Percentiles rank a stretch among this genome's conserved stretches.
phyloP scores from a whole-genome alignment of 2,329 filamentous ascomycete species.

The Dactylonectria macrodidyma region DNA sequence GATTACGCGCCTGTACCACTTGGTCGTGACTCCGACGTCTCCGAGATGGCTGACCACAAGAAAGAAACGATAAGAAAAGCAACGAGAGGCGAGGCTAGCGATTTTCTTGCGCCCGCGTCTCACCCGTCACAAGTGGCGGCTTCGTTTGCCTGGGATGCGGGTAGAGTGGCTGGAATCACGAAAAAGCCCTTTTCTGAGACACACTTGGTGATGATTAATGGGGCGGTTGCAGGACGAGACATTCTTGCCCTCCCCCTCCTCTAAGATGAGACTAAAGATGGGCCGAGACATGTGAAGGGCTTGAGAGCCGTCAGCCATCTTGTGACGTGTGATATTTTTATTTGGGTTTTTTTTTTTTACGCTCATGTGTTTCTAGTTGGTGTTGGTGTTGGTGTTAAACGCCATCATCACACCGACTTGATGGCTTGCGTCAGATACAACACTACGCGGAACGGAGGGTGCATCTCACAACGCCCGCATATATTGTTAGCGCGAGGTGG shows the following conservation, averaged over 20 bases:
- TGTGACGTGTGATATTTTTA: background rate
- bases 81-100: background rate
- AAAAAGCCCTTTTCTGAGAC: too few species aligned
- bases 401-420: slow-evolving; percentile 1
- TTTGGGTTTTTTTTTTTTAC: background rate
- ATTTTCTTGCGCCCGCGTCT: background rate
- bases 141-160: background rate
- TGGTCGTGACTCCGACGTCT: background rate
- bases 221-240: background rate
- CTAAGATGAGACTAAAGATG: background rate
- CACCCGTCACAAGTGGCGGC: background rate
- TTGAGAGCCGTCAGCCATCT: background rate
- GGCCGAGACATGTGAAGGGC: background rate
- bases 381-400: background rate
- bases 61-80: background rate
- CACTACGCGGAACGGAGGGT: background rate
- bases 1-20: too few species aligned
- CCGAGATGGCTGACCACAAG: background rate
- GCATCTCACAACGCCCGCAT: background rate
- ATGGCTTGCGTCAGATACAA: background rate
- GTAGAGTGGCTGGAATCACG: background rate
- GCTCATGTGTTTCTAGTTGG: too few species aligned
- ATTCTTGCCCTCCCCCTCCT: background rate
- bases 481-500: background rate
- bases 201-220: background rate